Evolutionary conservation across 2,329 filamentous ascomycete species (phyloP).

Genomic region (Botrytis hyacinthi): DNA sequence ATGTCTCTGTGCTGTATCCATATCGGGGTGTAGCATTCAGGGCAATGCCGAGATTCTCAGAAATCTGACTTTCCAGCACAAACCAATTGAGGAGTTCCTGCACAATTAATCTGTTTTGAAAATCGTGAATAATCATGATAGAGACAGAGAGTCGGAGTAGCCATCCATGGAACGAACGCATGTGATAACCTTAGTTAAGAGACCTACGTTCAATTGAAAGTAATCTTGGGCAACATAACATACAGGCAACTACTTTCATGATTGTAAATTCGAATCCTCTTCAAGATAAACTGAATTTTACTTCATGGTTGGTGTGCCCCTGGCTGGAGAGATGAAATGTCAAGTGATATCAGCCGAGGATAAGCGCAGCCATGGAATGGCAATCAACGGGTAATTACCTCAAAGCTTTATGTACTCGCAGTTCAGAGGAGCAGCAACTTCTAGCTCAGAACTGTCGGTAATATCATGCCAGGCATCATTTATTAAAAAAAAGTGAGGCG

Average conservation of each 20-base stretch:
- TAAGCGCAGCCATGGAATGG: not conserved
- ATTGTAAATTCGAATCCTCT: not conserved
- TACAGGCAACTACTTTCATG: not conserved
- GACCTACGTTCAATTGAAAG: not conserved
- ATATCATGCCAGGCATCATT: not conserved
- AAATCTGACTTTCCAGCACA: not conserved
- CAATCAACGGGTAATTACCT: not conserved
- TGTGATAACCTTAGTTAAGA: not conserved
- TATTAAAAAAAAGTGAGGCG: constrained; percentile 8
- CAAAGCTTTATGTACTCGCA: not conserved
- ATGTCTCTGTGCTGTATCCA: no score
- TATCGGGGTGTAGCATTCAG: not conserved
- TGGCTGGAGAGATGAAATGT: not conserved
- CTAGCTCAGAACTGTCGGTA: not conserved
- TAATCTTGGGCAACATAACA: not conserved
- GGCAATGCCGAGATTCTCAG: not conserved
- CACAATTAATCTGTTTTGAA: not conserved
- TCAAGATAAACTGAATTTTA: not conserved
- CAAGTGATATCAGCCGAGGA: not conserved
- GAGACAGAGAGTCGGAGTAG: no score
- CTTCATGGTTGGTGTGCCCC: not conserved
- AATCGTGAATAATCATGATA: not conserved
- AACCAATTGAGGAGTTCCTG: not conserved
- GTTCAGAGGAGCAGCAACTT: not conserved
- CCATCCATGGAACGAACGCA: not conserved